Conservation (phyloP, 2,329 filamentous ascomycete species). For the Lachnellula cervina region DNA sequence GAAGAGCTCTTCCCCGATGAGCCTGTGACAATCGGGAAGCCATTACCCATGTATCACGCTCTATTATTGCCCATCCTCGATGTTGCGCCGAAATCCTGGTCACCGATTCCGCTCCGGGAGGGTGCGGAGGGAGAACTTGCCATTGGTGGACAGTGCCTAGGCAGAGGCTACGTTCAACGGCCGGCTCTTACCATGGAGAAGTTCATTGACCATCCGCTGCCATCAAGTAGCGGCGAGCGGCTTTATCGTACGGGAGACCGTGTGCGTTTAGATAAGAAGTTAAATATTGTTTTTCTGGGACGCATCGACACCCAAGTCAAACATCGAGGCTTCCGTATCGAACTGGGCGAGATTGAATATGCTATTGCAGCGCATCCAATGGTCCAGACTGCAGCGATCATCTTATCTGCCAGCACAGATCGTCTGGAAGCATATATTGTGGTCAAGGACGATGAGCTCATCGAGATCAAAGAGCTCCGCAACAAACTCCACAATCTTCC, state of each 20-base stretch:
- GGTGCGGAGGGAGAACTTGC: conserved; percentile 4
- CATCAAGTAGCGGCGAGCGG: conserved; percentile 42
- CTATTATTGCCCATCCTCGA: neutral
- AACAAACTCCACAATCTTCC: conserved; percentile 1
- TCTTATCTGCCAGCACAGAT: neutral
- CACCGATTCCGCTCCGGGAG: neutral
- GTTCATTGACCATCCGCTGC: conserved; percentile 53
- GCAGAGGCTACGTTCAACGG: conserved; percentile 55
- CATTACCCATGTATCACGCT: conserved; percentile 4
- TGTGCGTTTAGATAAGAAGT: conserved; percentile 51
- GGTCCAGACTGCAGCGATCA: conserved; percentile 4
- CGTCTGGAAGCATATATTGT: conserved; percentile 5
- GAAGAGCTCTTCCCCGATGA: conserved; percentile 4
- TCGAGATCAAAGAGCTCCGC: conserved; percentile 2
- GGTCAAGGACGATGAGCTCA: neutral
- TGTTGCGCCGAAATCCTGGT: neutral
- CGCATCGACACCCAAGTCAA: conserved; percentile 83
- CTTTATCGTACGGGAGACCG: neutral
- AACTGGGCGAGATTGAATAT: conserved; percentile 79
- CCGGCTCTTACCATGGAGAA: conserved; percentile 50
- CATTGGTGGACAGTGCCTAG: conserved; percentile 47
- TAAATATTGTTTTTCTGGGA: conserved; percentile 65
- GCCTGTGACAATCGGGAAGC: conserved; percentile 5
- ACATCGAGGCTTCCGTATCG: conserved; percentile 87
- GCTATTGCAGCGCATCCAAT: conserved; percentile 4